Conservation (phyloP, 805 yeast genomes). For the Komagataella kurtzmanii region DNA sequence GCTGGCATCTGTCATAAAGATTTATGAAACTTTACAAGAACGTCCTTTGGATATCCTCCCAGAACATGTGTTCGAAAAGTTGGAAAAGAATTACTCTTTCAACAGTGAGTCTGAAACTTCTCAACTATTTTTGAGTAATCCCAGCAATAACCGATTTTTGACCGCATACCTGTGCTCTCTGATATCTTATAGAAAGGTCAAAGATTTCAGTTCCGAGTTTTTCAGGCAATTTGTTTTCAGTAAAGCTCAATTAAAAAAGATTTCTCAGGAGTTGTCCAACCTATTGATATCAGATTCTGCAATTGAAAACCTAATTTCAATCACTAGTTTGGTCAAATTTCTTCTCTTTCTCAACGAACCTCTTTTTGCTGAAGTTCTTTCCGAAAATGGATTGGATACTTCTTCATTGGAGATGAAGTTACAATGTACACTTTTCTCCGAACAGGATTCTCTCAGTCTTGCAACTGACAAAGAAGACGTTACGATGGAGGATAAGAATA, state of each 20-base stretch:
- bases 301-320: neutral
- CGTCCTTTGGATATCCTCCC: constrained; percentile 15
- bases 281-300: neutral
- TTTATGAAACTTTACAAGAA: constrained; percentile 32
- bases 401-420: constrained; percentile 44
- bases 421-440: constrained; percentile 33
- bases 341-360: constrained; percentile 23
- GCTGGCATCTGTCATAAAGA: constrained; percentile 29
- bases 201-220: constrained; percentile 8
- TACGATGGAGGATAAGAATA: constrained; percentile 12
- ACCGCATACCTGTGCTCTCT: neutral
- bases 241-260: neutral
- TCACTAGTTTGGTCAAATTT: constrained; percentile 19
- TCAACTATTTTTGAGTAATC: neutral
- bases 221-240: constrained; percentile 8
- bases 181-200: constrained; percentile 1
- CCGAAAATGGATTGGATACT: constrained; percentile 16
- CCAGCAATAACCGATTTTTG: neutral
- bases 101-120: neutral
- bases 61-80: constrained; percentile 6
- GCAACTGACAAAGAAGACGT: constrained; percentile 13
- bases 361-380: constrained; percentile 24
- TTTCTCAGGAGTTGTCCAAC: neutral
- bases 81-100: constrained; percentile 7
- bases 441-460: constrained; percentile 16